These are phyloP conservation scores for Talaromyces sp. DNA, from an alignment of 2,329 filamentous ascomycete genomes.

Conservation along the genomic window DNA sequence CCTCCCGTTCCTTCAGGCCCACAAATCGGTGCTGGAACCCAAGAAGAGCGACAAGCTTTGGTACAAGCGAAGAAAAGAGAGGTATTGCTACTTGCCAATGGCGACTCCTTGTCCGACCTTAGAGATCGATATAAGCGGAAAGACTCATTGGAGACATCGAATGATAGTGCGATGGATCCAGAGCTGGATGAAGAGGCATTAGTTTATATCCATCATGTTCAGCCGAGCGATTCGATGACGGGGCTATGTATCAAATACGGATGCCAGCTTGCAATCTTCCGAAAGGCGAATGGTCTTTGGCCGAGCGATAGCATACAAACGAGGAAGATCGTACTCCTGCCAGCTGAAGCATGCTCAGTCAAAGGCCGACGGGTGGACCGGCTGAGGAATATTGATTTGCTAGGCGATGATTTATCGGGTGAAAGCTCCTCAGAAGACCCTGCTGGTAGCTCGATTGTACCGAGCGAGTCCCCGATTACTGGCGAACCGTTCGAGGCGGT, in stretches of 20 bases:
- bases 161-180: slow-evolving; percentile 28
- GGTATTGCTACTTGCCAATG: slow-evolving; percentile 45
- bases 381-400: slow-evolving; percentile 30
- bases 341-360: slow-evolving; percentile 83
- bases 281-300: slow-evolving; percentile 91
- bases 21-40: slow-evolving; percentile 39
- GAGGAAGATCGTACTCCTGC: slow-evolving; percentile 75
- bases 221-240: slow-evolving; percentile 80
- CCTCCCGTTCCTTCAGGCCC: slow-evolving; percentile 35
- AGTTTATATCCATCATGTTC: slow-evolving; percentile 86
- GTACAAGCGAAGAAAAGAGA: slow-evolving; percentile 51
- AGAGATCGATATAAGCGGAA: slow-evolving; percentile 47
- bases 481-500: not conserved
- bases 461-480: slow-evolving; percentile 21
- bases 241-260: slow-evolving; percentile 88
- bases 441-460: slow-evolving; percentile 37
- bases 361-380: slow-evolving; percentile 64
- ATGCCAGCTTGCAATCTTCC: slow-evolving; percentile 77
- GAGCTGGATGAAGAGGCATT: slow-evolving; percentile 71
- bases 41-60: slow-evolving; percentile 47
- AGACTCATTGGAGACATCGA: slow-evolving; percentile 42
- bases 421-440: slow-evolving; percentile 32
- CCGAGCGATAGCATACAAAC: slow-evolving; percentile 86
- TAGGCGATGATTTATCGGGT: slow-evolving; percentile 24
- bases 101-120: slow-evolving; percentile 36